These are phyloP conservation scores for Luzula sylvatica DNA, from an alignment of 176 grass and related monocot genomes.

Conservation along the genomic window DNA sequence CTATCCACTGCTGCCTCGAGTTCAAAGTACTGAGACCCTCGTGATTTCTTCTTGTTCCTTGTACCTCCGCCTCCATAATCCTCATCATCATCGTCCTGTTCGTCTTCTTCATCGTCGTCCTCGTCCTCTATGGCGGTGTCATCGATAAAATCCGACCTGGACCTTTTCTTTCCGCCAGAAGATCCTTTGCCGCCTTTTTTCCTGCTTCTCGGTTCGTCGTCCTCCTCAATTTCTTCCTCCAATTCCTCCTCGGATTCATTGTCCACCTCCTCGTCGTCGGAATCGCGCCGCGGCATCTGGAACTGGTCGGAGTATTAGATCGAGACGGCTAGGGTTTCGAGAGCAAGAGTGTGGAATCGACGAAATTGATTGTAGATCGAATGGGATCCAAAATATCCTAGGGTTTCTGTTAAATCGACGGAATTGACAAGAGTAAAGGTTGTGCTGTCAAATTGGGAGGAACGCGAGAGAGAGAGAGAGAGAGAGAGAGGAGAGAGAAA, in stretches of 20 bases:
- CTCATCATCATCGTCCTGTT: conserved; percentile 34
- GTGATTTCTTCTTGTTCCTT: conserved; percentile 25
- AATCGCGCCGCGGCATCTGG: conserved; percentile 56
- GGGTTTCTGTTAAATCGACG: too few relatives aligned
- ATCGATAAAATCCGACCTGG: conserved; percentile 67
- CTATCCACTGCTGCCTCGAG: conserved; percentile 77
- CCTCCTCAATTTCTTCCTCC: conserved; percentile 48
- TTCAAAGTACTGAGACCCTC: conserved; percentile 75
- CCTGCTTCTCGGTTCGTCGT: conserved; percentile 36
- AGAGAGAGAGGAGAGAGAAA: not conserved
- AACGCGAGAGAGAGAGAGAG: not conserved
- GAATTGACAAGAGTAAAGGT: too few relatives aligned
- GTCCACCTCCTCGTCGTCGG: conserved; percentile 57
- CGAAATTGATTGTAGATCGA: too few relatives aligned
- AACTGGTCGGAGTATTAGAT: not conserved
- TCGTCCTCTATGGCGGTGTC: conserved; percentile 89
- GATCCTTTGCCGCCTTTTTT: conserved; percentile 34
- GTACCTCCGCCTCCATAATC: conserved; percentile 38
- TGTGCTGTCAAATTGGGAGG: not conserved
- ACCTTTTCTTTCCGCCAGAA: conserved; percentile 41
- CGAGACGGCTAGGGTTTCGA: conserved; percentile 48
- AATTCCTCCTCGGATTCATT: conserved; percentile 38
- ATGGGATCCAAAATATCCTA: too few relatives aligned
- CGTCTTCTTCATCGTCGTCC: conserved; percentile 72
- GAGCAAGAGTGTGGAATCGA: not conserved